Percentiles rank a stretch among this genome's conserved stretches.
phyloP scores from a whole-genome alignment of 2,329 filamentous ascomycete genomes.

The Aspergillus sojae region DNA sequence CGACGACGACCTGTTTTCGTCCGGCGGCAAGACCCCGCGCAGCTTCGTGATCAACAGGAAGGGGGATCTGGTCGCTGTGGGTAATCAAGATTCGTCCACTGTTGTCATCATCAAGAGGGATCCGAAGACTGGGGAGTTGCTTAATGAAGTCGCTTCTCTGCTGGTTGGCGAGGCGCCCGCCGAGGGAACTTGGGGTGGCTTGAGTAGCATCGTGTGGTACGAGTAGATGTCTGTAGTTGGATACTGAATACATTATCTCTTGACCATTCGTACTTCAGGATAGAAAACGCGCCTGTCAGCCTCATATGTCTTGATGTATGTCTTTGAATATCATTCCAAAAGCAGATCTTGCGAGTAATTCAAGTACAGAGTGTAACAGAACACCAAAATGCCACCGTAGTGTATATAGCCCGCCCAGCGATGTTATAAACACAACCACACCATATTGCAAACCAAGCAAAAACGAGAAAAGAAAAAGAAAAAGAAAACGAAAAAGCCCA shows the following conservation, averaged over 20 bases:
- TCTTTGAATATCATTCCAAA: conserved; percentile 2
- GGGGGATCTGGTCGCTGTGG: conserved; percentile 67
- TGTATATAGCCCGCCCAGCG: conserved; percentile 26
- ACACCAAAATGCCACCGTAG: conserved; percentile 22
- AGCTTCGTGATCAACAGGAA: conserved; percentile 68
- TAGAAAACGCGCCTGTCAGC: neutral
- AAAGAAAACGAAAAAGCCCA: conserved; percentile 25
- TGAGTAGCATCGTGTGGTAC: conserved; percentile 42
- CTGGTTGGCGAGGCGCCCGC: conserved; percentile 33
- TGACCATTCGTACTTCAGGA: neutral
- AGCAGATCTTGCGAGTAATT: neutral
- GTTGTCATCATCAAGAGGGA: conserved; percentile 66
- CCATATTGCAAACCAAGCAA: conserved; percentile 12
- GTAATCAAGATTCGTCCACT: conserved; percentile 62
- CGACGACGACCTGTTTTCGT: conserved; percentile 61
- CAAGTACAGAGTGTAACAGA: conserved; percentile 8
- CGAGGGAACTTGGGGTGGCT: conserved; percentile 29
- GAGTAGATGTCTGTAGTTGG: conserved; percentile 21
- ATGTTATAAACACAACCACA: conserved; percentile 11
- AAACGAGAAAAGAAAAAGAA: conserved; percentile 7
- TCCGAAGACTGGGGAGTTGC: conserved; percentile 60
- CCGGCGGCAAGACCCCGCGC: conserved; percentile 67
- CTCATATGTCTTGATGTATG: neutral
- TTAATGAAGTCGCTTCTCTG: conserved; percentile 37
- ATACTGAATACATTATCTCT: neutral